Conservation (phyloP, 345 rosid genomes). For the Syzygium jambos region DNA sequence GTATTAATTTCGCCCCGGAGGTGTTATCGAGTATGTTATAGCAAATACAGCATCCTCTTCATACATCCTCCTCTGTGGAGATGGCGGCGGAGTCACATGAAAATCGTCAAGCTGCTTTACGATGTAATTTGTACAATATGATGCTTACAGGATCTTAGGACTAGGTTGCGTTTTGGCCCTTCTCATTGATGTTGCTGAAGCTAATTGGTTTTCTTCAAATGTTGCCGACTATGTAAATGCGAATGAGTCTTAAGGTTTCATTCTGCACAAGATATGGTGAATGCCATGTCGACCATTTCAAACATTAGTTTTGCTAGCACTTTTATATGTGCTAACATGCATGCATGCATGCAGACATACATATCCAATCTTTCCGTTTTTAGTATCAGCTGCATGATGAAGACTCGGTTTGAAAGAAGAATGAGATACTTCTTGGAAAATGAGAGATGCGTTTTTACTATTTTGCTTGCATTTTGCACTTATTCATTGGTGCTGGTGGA, state of each 20-base stretch:
- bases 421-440: not conserved
- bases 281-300: not conserved
- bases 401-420: not conserved
- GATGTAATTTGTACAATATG: not conserved
- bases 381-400: not conserved
- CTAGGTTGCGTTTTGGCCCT: not conserved
- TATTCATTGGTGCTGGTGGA: not conserved
- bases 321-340: not conserved
- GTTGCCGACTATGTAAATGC: not conserved
- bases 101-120: not conserved
- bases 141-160: not conserved
- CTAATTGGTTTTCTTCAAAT: not conserved
- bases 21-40: not conserved
- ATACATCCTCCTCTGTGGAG: not conserved
- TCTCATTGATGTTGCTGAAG: not conserved
- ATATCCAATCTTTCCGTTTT: not conserved
- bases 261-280: not conserved
- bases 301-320: not conserved
- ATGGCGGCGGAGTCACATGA: not conserved
- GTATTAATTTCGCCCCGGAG: constrained; percentile 4
- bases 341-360: not conserved
- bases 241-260: not conserved
- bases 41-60: not conserved
- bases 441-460: not conserved
- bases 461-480: not conserved